Base-by-base conservation (phyloP, 23 red algal species). In the Porphyridium purpureum region DNA sequence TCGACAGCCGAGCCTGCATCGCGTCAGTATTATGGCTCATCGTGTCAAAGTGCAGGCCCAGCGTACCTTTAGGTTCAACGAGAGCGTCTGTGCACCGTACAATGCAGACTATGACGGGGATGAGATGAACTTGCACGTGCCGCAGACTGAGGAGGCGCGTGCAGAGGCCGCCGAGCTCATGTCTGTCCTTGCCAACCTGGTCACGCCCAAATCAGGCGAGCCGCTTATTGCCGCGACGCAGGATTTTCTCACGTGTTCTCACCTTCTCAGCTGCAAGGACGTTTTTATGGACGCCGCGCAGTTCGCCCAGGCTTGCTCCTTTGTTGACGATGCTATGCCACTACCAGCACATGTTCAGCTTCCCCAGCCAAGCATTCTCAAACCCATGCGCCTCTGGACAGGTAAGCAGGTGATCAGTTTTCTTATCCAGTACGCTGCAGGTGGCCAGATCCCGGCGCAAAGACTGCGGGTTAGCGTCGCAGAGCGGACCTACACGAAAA, bases 51-150 rank as follows among this genome's bases (percentile, higher is more conserved):
- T 98, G 48, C 49, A 67, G 32, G 72, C 90, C 31, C 60, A 63
- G 31, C 50, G 90, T 24, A 98, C 90, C n/a, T 98, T 98, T 70
- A 78, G 90, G 19, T 86, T 98, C 52, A 98, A 98, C 54, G 90
- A 98, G 61, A 81, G 75, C 64, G 69, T 50, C 2, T 98, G 90
- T 62, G 70, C 72, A 4, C 90, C 90, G 11, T 98, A 98, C 58
- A 98, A 98, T 81, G 90, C 90, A 34, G 90, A 98, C 67, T 98
- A 86, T 74, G 90, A 98, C 66, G 90, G 90, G 4, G 90, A 98
- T 41, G 90, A 98, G 54, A 98, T 98, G 90, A 98, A 98, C 61
- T 30, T 98, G 51, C 90, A 98, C 54, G 90, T 98, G 31, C 90
- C 90, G 15, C 90, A 98, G 68, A 98, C 90, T 9, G 79, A 86